Evolutionary conservation across 1,139 yeast species (phyloP), one percentile per base, ranked within the genome.

Genomic region (Lodderomyces theae): DNA sequence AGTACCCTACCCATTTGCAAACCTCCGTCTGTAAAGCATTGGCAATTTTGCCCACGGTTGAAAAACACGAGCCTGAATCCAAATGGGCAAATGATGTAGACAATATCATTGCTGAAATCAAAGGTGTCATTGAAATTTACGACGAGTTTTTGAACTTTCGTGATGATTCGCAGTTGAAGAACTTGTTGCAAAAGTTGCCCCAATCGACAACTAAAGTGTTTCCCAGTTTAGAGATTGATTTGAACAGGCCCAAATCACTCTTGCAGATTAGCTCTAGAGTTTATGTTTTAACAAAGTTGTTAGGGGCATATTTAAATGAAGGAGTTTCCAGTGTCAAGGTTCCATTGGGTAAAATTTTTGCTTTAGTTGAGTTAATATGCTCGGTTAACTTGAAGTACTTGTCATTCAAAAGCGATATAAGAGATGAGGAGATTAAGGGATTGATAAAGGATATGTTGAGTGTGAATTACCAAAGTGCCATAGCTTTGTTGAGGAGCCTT

Each of bases 281-380:
- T 5, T 61, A 66, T 10, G 53, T 74, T 5, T 60, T 85, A 32
- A 55, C 71, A 25, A 64, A 66, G 13, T 54, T 83, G 24, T 53
- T 83, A 31, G 48, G 58, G 7, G 69, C 74, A 0, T 77, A 74
- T 52, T 58, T 73, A 39, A 63, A 66, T 12, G 64, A 66, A 26
- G 74, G 70, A 44, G 79, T 77, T 7, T 72, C 69, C 25, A 72
- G 73, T 41, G 72, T 73, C 13, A 61, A 57, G 34, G 63, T 76
- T n/a, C 89, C 92, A 3, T 48, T 84, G 23, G 88, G 88, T 1
- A 55, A 64, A 38, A 53, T 81, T 2, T 54, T 82, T 8, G 56
- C 65, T 8, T 47, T 80, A 34, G 64, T 70, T 28, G 86, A 82
- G 51, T 57, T 77, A 3, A 53, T 81, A 9, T 59, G 78, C 42